Base-by-base conservation (phyloP, 1,284 basidiomycete genomes). In the Rhodotorula mucilaginosa region DNA sequence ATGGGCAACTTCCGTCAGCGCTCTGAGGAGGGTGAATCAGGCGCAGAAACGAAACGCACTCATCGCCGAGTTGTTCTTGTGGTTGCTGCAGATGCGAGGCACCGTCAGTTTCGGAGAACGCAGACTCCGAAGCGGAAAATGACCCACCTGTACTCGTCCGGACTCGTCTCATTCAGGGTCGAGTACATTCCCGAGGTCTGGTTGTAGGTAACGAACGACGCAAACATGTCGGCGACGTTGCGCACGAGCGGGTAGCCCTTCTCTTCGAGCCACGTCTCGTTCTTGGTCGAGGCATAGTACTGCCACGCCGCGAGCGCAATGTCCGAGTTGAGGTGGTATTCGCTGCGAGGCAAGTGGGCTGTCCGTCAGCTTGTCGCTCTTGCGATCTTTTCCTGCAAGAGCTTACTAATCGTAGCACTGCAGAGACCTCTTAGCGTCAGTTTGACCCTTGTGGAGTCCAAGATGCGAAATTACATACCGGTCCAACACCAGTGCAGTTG, bases 271-370 rank as follows among this genome's bases (percentile, higher is more conserved):
- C 76, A 79, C 0, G 74, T 75, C 26, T 64, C 15, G 71, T 79
- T 79, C 26, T 73, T 69, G 19, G 75, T 78, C 2, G 59, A 61
- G 8, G 74, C 70, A 65, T 75, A 78, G 68, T 79, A 78, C 57
- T 79, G 70, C 60, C 73, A 74, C 0, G 71, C 63, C 7, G 73
- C 75, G 34, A 79, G 66, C 0, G 73, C 72, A 34, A 78, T 76
- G 67, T 78, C 78, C 66, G 70, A 72, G 67, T 78, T 77, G 47
- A 79, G 69, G 58, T 79, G 79, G 59, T 79, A 79, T 51, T 79
- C 76, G 68, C 61, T 62, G 61, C 31, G 23, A 0, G n/a, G 12
- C 3, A 12, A 2, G 48, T 12, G 29, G 26, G 26, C 26, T 26
- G 26, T 26, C 26, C 3, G 65, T 64, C 44, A 58, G 31, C 52